Conservation (phyloP, 352 stramenopile species). For the Pythium insidiosum region DNA sequence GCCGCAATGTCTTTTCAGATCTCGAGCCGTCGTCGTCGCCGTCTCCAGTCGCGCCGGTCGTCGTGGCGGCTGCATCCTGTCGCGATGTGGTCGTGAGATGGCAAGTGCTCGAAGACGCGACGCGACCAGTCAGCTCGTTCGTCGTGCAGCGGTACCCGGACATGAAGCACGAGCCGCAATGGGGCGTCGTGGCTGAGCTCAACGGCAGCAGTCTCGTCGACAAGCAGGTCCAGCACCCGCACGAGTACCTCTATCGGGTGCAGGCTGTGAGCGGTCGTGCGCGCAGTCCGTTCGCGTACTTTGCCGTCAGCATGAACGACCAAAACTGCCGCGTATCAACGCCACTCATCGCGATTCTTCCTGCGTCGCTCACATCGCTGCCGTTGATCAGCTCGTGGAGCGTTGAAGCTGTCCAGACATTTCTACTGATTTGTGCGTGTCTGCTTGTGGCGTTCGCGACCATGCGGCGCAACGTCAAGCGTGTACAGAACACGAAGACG, state of each 20-base stretch:
- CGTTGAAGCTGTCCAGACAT: constrained; percentile 26
- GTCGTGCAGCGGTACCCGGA: constrained; percentile 37
- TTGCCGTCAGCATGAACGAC: constrained; percentile 16
- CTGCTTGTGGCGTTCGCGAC: constrained; percentile 48
- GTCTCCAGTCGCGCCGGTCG: no score
- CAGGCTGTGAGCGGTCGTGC: constrained; percentile 28
- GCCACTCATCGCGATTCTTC: constrained; percentile 4
- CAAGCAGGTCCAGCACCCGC: constrained; percentile 13
- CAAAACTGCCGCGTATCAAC: not conserved
- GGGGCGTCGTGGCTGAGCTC: constrained; percentile 28
- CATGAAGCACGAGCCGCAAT: constrained; percentile 18
- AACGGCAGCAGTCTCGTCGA: constrained; percentile 29
- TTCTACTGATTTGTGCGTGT: constrained; percentile 40
- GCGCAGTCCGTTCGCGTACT: constrained; percentile 35
- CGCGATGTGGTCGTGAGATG: constrained; percentile 33
- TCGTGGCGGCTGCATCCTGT: constrained; percentile 29
- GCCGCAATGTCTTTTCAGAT: no score
- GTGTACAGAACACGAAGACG: constrained; percentile 38
- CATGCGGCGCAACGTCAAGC: constrained; percentile 41
- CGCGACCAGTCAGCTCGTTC: constrained; percentile 36
- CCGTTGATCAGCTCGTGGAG: constrained; percentile 11
- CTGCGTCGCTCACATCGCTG: not conserved
- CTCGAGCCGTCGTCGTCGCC: no score
- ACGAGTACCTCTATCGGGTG: constrained; percentile 38
- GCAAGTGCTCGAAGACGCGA: constrained; percentile 29